Conservation (phyloP, 192 early-diverging fungal genomes). For the Backusella circina region DNA sequence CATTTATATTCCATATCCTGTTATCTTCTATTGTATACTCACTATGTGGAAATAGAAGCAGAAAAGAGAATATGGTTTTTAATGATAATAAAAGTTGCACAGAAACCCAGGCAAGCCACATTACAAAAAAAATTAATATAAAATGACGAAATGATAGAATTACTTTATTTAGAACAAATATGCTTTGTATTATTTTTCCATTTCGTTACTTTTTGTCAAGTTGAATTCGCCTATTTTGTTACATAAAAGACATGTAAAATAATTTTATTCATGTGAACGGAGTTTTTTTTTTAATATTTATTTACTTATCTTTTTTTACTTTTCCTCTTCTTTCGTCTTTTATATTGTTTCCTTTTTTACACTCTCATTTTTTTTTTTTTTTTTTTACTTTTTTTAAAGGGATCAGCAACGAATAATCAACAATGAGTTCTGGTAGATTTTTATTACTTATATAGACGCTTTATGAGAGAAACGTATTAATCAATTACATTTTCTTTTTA, state of each 20-base stretch:
- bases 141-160: background rate
- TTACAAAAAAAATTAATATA: background rate
- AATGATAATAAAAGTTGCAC: background rate
- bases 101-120: background rate
- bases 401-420: background rate
- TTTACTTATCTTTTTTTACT: background rate
- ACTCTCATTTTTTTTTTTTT: background rate
- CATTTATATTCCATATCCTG: too few species aligned
- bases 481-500: background rate
- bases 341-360: background rate
- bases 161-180: background rate
- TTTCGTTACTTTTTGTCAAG: background rate
- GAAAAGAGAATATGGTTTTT: background rate
- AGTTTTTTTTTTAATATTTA: background rate
- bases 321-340: background rate
- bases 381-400: background rate
- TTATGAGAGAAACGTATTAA: background rate
- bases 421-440: background rate
- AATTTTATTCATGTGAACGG: slow-evolving; percentile 4
- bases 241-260: background rate
- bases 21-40: background rate
- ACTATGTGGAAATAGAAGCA: background rate
- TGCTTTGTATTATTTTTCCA: background rate
- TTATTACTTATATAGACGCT: background rate
- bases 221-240: background rate